Evolutionary conservation across 2,329 filamentous ascomycete species (phyloP).

Genomic region (Zasmidium cellare): DNA sequence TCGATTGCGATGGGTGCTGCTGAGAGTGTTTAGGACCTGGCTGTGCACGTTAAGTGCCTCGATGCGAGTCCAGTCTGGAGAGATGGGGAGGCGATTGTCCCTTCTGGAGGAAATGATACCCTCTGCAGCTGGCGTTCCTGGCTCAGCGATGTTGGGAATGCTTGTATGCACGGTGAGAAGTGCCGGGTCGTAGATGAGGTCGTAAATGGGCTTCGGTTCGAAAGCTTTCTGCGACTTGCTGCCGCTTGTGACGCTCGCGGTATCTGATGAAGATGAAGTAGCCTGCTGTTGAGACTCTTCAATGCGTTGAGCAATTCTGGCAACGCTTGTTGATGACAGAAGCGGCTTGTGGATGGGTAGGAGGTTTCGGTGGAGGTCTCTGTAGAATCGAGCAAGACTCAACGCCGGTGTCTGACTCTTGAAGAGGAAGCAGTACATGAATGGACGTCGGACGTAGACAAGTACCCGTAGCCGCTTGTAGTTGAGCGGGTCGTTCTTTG

Average conservation of each 20-base stretch:
- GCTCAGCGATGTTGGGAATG: slow-evolving; percentile 64
- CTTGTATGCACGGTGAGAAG: slow-evolving; percentile 60
- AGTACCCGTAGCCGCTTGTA: slow-evolving; percentile 60
- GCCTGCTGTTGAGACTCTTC: slow-evolving; percentile 28
- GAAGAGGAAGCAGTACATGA: slow-evolving; percentile 77
- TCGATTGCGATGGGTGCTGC: slow-evolving; percentile 48
- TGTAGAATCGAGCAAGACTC: slow-evolving; percentile 46
- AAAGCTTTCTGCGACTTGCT: slow-evolving; percentile 28
- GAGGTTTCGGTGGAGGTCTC: slow-evolving; percentile 54
- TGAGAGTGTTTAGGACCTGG: slow-evolving; percentile 58
- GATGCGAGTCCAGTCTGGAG: slow-evolving; percentile 51
- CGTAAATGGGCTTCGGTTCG: slow-evolving; percentile 50
- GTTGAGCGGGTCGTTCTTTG: slow-evolving; percentile 14
- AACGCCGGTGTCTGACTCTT: slow-evolving; percentile 59
- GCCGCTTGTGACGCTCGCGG: slow-evolving; percentile 32
- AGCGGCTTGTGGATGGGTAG: slow-evolving; percentile 48
- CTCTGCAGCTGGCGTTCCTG: slow-evolving; percentile 44
- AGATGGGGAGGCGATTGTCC: slow-evolving; percentile 12
- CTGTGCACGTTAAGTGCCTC: slow-evolving; percentile 64
- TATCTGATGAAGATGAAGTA: slow-evolving; percentile 24
- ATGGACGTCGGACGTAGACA: slow-evolving; percentile 71
- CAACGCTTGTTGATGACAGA: slow-evolving; percentile 42
- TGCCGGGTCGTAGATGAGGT: slow-evolving; percentile 61
- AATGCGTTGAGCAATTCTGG: slow-evolving; percentile 44
- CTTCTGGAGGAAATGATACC: slow-evolving; percentile 30